Percentiles rank a stretch among this genome's conserved stretches.
Conservation (phyloP, 306 rosid genomes). For the Pterocarpus macrocarpus region DNA sequence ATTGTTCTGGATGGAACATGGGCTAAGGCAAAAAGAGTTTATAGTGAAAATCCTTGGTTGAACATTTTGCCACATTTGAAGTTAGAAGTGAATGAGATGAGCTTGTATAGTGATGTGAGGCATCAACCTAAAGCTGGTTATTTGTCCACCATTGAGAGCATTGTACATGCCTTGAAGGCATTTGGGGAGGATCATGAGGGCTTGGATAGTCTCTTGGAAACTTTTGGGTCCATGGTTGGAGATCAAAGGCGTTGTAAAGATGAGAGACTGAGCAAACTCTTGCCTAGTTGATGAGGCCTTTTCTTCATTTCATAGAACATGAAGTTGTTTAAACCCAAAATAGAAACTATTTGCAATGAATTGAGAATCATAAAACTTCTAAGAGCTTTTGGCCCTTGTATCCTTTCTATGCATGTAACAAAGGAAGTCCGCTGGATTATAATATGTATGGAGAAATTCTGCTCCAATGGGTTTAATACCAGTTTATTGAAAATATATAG, state of each 20-base stretch:
- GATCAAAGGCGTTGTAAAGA: constrained; percentile 83
- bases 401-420: not conserved
- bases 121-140: constrained; percentile 78
- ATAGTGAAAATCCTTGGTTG: constrained; percentile 87
- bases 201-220: constrained; percentile 74
- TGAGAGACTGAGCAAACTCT: constrained; percentile 64
- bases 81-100: constrained; percentile 70
- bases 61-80: constrained; percentile 78
- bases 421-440: not conserved
- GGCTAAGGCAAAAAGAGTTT: constrained; percentile 91
- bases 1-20: constrained; percentile 90
- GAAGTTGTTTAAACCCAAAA: constrained; percentile 8
- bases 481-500: constrained; percentile 18
- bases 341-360: not conserved
- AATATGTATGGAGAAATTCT: not conserved
- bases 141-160: constrained; percentile 89
- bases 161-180: constrained; percentile 74
- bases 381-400: not conserved
- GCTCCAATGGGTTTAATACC: not conserved
- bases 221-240: constrained; percentile 83
- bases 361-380: not conserved
- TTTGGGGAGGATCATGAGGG: constrained; percentile 67
- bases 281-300: constrained; percentile 44
- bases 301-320: constrained; percentile 16
- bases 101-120: constrained; percentile 85